A percentile compares a stretch with the other conserved stretches of the same genome.
These are phyloP conservation scores for Globisporangium viniferum DNA, from an alignment of 352 stramenopile genomes.

Conservation along the genomic window DNA sequence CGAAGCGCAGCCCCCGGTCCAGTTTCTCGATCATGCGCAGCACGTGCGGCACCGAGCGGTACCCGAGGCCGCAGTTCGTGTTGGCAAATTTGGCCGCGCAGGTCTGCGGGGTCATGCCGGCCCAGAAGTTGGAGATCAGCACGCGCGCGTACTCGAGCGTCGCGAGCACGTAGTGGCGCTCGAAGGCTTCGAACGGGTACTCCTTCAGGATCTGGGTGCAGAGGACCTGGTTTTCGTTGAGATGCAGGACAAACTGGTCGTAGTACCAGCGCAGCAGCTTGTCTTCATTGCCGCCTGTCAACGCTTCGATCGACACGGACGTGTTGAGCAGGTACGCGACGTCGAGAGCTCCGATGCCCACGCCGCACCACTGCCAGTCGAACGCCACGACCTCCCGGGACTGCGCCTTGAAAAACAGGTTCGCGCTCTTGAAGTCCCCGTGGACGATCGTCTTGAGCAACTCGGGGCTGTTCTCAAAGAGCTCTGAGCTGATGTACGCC, in stretches of 20 bases:
- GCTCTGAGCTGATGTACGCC: slow-evolving; percentile 41
- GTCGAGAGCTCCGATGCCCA: slow-evolving; percentile 59
- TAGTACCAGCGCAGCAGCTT: slow-evolving; percentile 59
- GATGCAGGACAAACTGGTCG: slow-evolving; percentile 24
- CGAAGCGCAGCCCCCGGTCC: slow-evolving; percentile 27
- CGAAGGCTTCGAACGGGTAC: slow-evolving; percentile 53
- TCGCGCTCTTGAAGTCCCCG: slow-evolving; percentile 71
- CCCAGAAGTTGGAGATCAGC: slow-evolving; percentile 65
- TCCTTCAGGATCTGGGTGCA: slow-evolving; percentile 3
- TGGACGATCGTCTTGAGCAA: slow-evolving; percentile 50
- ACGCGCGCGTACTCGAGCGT: slow-evolving; percentile 66
- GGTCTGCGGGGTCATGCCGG: slow-evolving; percentile 39
- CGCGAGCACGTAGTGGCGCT: slow-evolving; percentile 56
- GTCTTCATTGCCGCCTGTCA: slow-evolving; percentile 25
- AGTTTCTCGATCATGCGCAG: slow-evolving; percentile 54
- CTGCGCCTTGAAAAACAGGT: slow-evolving; percentile 56
- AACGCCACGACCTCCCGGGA: slow-evolving; percentile 53
- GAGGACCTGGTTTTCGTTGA: slow-evolving; percentile 6
- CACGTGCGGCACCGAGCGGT: slow-evolving; percentile 61
- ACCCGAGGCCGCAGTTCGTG: slow-evolving; percentile 68
- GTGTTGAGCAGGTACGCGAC: slow-evolving; percentile 72
- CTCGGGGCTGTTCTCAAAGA: slow-evolving; percentile 24
- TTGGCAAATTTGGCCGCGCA: slow-evolving; percentile 39
- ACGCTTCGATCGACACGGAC: slow-evolving; percentile 49
- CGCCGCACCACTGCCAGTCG: slow-evolving; percentile 70